These are phyloP conservation scores for Acacia crassicarpa DNA, from an alignment of 306 rosid species.

Conservation along the genomic window DNA sequence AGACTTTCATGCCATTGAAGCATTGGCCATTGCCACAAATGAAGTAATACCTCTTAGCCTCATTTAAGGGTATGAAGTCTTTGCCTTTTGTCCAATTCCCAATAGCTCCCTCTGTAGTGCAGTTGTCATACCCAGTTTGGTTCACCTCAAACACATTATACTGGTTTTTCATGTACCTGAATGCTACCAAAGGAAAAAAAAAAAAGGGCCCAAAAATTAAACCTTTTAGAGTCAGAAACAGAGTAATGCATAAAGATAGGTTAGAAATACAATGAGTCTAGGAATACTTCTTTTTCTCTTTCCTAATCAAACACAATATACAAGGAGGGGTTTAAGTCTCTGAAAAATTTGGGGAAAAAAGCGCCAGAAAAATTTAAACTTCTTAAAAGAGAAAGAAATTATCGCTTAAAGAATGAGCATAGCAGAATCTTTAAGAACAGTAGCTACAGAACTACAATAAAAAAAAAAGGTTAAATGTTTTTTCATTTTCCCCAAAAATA, in stretches of 20 bases:
- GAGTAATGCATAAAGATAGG: not conserved
- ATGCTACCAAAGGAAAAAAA: conserved; percentile 44
- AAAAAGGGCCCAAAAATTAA: not conserved
- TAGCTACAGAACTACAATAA: not conserved
- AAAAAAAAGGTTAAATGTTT: not conserved
- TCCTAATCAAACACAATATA: not conserved
- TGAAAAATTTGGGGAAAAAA: not conserved
- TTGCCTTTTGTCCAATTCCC: conserved; percentile 96
- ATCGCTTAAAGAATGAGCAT: not conserved
- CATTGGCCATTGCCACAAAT: conserved; percentile 89
- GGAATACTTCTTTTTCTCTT: not conserved
- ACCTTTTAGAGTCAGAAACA: not conserved
- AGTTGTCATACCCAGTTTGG: conserved; percentile 87
- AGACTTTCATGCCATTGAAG: conserved; percentile 81
- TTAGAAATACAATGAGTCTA: not conserved
- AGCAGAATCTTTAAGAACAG: not conserved
- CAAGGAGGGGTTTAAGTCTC: not conserved
- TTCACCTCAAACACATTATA: conserved; percentile 95
- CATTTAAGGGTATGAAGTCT: conserved; percentile 68
- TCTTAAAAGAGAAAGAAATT: not conserved
- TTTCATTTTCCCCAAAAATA: not conserved
- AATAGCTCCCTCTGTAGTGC: conserved; percentile 74
- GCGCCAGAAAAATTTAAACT: not conserved
- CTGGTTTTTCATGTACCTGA: conserved; percentile 80
- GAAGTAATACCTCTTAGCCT: conserved; percentile 73